These are phyloP conservation scores for Cyclotella atomus DNA, from an alignment of 108 stramenopile species.

Conservation along the genomic window DNA sequence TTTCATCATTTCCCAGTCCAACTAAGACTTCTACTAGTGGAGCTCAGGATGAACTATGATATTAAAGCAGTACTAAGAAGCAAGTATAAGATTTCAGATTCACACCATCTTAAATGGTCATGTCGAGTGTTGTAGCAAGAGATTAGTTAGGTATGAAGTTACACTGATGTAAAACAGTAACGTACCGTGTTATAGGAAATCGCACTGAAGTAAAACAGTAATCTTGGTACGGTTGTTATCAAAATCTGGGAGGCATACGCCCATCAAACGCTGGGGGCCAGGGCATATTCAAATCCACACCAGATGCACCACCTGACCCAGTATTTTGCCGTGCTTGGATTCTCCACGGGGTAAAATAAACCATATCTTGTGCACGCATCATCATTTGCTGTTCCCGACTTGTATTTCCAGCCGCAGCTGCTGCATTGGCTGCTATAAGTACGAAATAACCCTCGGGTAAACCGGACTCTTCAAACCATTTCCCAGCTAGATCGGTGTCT, in stretches of 20 bases:
- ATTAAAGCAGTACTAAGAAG: no score
- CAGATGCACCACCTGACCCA: background rate
- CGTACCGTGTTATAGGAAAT: no score
- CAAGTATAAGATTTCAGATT: no score
- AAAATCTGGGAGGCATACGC: background rate
- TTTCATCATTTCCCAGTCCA: no score
- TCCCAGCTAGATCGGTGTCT: background rate
- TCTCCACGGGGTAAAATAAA: background rate
- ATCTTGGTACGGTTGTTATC: no score
- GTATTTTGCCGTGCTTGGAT: background rate
- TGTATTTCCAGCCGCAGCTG: background rate
- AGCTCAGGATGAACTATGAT: no score
- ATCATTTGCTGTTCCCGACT: background rate
- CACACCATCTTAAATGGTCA: no score
- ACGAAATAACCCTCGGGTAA: slow-evolving; percentile 5
- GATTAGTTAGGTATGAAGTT: no score
- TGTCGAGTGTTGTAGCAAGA: no score
- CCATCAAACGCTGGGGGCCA: slow-evolving; percentile 7
- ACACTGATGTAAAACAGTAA: no score
- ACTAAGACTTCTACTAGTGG: no score
- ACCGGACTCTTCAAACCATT: slow-evolving; percentile 3
- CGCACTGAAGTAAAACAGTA: no score
- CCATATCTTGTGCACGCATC: background rate
- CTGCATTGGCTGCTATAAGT: background rate
- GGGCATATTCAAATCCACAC: slow-evolving; percentile 5